Evolutionary conservation across 768 basidiomycete species (phyloP).

Genomic region (Hypsizygus marmoreus): DNA sequence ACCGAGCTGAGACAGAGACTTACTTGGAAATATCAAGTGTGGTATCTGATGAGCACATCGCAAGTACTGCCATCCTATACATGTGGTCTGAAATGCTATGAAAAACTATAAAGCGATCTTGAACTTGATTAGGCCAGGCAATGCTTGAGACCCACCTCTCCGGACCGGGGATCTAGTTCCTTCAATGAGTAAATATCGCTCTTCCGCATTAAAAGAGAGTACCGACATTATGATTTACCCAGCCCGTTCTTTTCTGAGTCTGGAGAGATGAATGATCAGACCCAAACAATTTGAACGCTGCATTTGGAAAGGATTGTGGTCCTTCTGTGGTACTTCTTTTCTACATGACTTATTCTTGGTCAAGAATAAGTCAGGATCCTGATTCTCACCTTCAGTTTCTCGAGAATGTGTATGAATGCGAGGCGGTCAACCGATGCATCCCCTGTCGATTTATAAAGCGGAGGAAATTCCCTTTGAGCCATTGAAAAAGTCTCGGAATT

Average conservation of each 20-base stretch:
- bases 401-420: constrained; percentile 88
- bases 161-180: constrained; percentile 68
- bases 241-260: constrained; percentile 96
- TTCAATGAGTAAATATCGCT: no score
- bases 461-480: constrained; percentile 52
- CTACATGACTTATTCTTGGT: no score
- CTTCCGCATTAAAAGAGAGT: no score
- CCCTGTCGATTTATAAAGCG: constrained; percentile 56
- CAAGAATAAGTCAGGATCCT: no score
- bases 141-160: constrained; percentile 62
- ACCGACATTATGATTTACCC: constrained; percentile 81
- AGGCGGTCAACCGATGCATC: constrained; percentile 67
- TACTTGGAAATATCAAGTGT: constrained; percentile 75
- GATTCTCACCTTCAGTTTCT: constrained; percentile 77
- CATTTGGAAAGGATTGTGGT: no score
- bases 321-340: no score
- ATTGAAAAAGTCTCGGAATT: neutral
- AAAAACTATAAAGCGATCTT: neutral
- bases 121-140: neutral
- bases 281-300: no score
- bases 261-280: constrained; percentile 29
- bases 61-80: constrained; percentile 95
- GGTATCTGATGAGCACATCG: constrained; percentile 82
- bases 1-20: constrained; percentile 16
- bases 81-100: constrained; percentile 92